A percentile compares a stretch with the other conserved stretches of the same genome.
These are phyloP conservation scores for Circinella minor DNA, from an alignment of 371 early-diverging fungal genomes.

Conservation along the genomic window DNA sequence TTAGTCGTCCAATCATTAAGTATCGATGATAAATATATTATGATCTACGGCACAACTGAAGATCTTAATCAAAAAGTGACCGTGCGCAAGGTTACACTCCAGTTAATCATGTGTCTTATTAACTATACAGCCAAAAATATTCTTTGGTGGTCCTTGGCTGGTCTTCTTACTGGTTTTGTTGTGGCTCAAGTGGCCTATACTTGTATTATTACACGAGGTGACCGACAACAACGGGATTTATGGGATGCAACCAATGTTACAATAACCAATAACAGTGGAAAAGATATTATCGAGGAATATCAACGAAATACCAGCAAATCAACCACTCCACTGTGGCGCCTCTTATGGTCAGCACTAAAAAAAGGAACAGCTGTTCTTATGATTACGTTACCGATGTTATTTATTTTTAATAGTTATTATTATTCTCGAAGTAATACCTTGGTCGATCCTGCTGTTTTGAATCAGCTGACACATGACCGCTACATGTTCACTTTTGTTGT, in stretches of 20 bases:
- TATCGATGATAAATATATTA: slow-evolving; percentile 57
- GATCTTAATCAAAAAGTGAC: slow-evolving; percentile 41
- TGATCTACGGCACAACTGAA: slow-evolving; percentile 41
- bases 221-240: not conserved
- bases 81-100: slow-evolving; percentile 51
- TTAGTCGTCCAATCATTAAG: slow-evolving; percentile 61
- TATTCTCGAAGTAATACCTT: slow-evolving; percentile 36
- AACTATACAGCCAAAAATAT: slow-evolving; percentile 60
- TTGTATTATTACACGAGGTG: not conserved
- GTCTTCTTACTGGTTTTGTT: slow-evolving; percentile 54
- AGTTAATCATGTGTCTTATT: slow-evolving; percentile 55
- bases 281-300: not conserved
- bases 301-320: slow-evolving; percentile 17
- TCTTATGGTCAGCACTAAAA: slow-evolving; percentile 38
- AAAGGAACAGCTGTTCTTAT: slow-evolving; percentile 27
- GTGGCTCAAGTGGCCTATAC: slow-evolving; percentile 22
- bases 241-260: not conserved
- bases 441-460: slow-evolving; percentile 40
- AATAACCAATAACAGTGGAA: not conserved
- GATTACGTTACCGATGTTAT: slow-evolving; percentile 36
- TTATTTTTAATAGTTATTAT: slow-evolving; percentile 44
- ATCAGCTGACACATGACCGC: slow-evolving; percentile 39
- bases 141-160: slow-evolving; percentile 68
- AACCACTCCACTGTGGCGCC: slow-evolving; percentile 43
- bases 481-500: slow-evolving; percentile 60